Evolutionary conservation across 164 flowering plant genomes (phyloP).

Genomic region (Magnolia sinica): DNA sequence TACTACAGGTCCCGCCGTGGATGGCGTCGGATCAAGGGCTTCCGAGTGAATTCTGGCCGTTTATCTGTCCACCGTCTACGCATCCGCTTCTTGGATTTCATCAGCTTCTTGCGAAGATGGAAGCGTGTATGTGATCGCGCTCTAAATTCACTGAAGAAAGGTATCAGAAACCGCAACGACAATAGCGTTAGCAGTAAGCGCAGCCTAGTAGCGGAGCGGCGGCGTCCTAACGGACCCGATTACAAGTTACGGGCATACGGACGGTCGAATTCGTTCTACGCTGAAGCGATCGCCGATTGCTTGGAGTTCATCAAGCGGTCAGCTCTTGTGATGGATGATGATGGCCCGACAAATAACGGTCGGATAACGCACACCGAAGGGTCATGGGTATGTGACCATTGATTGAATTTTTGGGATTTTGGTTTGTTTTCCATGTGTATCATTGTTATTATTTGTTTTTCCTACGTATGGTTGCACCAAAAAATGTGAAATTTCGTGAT

Average conservation of each 20-base stretch:
- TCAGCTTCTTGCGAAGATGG: constrained; percentile 35
- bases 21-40: constrained; percentile 22
- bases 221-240: not conserved
- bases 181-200: not conserved
- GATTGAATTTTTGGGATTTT: not conserved
- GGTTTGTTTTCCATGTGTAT: not conserved
- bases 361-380: not conserved
- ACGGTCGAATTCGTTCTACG: constrained; percentile 58
- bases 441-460: not conserved
- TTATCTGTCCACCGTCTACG: constrained; percentile 37
- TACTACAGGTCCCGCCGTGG: constrained; percentile 10
- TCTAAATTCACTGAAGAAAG: constrained; percentile 15
- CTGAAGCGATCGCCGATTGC: constrained; percentile 79
- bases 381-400: constrained; percentile 1
- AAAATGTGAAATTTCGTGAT: no score
- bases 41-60: constrained; percentile 35
- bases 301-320: constrained; percentile 67
- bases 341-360: not conserved
- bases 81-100: constrained; percentile 26
- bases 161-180: not conserved
- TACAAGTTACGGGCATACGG: constrained; percentile 26
- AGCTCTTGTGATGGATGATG: constrained; percentile 33
- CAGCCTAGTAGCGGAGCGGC: not conserved
- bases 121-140: constrained; percentile 31
- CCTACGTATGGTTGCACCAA: not conserved